Evolutionary conservation across 1,139 yeast genomes (phyloP), one percentile per base, ranked within the genome.

Genomic region (Yamadazyma dendronema): DNA sequence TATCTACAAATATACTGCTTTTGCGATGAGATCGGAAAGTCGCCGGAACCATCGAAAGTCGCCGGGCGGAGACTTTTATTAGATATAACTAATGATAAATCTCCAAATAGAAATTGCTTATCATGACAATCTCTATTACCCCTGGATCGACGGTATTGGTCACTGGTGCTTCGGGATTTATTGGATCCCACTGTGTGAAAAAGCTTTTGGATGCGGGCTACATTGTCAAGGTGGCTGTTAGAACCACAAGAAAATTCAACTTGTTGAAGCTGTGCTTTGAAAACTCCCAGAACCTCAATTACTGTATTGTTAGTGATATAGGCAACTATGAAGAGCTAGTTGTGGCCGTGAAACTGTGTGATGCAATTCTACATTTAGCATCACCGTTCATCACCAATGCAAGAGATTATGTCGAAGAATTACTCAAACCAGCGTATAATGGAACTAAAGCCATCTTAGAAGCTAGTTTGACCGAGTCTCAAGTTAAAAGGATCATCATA

Each of bases 151-250:
- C 19, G 4, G 36, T 61, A 3, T 59, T 65, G 37, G 62, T 66
- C 22, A 53, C 72, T 4, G 72, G 71, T 4, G 69, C 67, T 23
- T 54, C 59, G 25, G 71, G 72, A 3, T 65, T 52, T 44, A 62
- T 65, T 39, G 71, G 70, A 17, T 66, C 61, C 31, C 66, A 64
- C 38, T 49, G 62, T 25, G 56, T 61, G n/a, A 47, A 50, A 31
- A 44, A 46, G 22, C 49, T 62, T 28, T 44, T 62, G 26, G 53
- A 54, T n/a, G 58, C 57, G 32, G 77, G 73, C 17, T 77, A 73
- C 53, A 52, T 54, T 1, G 85, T 81, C 8, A 64, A 79, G 25
- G 84, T 83, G 4, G 71, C 84, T 1, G 84, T 75, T 3, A 65
- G 87, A 53, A 63, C 77, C 1, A 62, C 65, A 31, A 62, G 53